These are phyloP conservation scores for Hevea brasiliensis DNA, from an alignment of 345 rosid species.

Conservation along the genomic window DNA sequence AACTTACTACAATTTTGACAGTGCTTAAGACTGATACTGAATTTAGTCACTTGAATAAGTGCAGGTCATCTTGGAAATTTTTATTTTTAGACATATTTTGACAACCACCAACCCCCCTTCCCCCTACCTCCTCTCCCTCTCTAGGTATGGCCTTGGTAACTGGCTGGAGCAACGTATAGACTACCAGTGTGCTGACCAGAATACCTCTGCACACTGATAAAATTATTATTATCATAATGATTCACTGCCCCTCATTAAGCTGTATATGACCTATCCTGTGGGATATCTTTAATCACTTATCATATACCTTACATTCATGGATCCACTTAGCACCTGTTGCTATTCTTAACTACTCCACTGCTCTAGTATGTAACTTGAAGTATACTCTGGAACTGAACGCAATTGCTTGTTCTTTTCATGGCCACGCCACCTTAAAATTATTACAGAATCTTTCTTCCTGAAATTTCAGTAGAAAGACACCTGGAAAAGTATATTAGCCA, in stretches of 20 bases:
- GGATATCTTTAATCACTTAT: neutral
- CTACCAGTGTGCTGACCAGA: neutral
- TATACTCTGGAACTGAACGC: conserved; percentile 10
- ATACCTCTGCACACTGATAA: neutral
- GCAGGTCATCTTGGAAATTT: no score
- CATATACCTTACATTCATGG: neutral
- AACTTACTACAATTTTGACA: neutral
- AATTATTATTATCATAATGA: neutral
- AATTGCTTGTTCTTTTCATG: conserved; percentile 30
- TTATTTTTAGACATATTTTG: no score
- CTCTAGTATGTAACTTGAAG: neutral
- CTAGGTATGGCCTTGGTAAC: no score
- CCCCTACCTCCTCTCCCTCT: no score
- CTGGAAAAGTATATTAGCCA: conserved; percentile 13
- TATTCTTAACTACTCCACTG: conserved; percentile 13
- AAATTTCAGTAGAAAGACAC: conserved; percentile 11
- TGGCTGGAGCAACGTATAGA: neutral
- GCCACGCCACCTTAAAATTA: conserved; percentile 2
- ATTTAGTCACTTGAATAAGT: no score
- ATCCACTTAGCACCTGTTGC: neutral
- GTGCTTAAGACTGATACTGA: conserved; percentile 3
- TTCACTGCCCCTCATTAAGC: neutral
- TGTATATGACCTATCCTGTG: neutral
- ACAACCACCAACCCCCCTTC: neutral
- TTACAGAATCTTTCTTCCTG: conserved; percentile 2